Evolutionary conservation across 2,329 filamentous ascomycete species (phyloP).

Genomic region (Gyromitra esculenta): DNA sequence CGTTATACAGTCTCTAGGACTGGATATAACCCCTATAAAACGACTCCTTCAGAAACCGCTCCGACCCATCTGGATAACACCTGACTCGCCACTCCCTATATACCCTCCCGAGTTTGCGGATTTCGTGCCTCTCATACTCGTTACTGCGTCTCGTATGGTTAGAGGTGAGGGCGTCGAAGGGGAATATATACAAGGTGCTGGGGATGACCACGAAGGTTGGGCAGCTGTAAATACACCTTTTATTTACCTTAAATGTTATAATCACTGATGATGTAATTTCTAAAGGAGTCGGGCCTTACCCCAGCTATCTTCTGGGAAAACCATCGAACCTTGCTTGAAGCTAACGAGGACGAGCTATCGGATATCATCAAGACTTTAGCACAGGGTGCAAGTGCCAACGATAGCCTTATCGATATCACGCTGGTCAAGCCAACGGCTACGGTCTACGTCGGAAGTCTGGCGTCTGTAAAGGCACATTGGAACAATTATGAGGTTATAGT

Average conservation of each 20-base stretch:
- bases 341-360: conserved; percentile 73
- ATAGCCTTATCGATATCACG: conserved; percentile 57
- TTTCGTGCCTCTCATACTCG: conserved; percentile 80
- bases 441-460: conserved; percentile 60
- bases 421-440: conserved; percentile 61
- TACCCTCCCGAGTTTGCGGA: conserved; percentile 63
- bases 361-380: conserved; percentile 64
- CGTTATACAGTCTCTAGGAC: conserved; percentile 66
- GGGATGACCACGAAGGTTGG: conserved; percentile 96
- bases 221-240: conserved; percentile 63
- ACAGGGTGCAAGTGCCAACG: neutral
- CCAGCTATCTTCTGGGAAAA: conserved; percentile 82
- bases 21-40: conserved; percentile 69
- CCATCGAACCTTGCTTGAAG: conserved; percentile 68
- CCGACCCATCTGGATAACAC: conserved; percentile 81
- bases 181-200: conserved; percentile 92
- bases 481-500: conserved; percentile 61
- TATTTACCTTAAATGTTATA: neutral
- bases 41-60: conserved; percentile 74
- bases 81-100: conserved; percentile 67
- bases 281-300: conserved; percentile 70
- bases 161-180: conserved; percentile 74
- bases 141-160: conserved; percentile 81
- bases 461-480: conserved; percentile 60
- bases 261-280: neutral